Percentiles rank a stretch among this genome's conserved stretches.
phyloP scores from a whole-genome alignment of 2,329 filamentous ascomycete genomes.

The Aspergillus japonicus region DNA sequence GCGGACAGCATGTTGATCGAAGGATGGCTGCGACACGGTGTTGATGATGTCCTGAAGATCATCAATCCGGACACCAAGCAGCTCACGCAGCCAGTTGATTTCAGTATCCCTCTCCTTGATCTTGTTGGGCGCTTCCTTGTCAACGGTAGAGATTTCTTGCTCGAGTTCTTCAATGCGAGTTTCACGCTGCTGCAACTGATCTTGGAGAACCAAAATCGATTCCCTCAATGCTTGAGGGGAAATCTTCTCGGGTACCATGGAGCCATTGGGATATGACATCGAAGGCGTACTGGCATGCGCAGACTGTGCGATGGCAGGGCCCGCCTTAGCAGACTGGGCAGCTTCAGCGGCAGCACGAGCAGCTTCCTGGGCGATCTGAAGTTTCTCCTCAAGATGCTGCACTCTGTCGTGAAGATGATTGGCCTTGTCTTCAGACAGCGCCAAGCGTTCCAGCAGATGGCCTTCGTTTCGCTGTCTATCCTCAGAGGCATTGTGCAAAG shows the following conservation, averaged over 20 bases:
- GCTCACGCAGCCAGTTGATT: constrained; percentile 90
- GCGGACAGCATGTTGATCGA: constrained; percentile 75
- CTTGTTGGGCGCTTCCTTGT: constrained; percentile 76
- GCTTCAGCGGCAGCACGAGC: constrained; percentile 79
- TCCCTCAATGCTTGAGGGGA: constrained; percentile 93
- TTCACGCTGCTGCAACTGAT: constrained; percentile 93
- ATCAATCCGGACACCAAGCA: constrained; percentile 83
- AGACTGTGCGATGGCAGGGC: constrained; percentile 35
- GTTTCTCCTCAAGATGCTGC: constrained; percentile 79
- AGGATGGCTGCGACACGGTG: constrained; percentile 70
- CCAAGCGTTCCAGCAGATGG: constrained; percentile 76
- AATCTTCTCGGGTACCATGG: constrained; percentile 73
- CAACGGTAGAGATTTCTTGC: constrained; percentile 64
- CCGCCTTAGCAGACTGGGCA: constrained; percentile 59
- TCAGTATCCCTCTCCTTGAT: constrained; percentile 91
- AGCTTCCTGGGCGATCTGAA: constrained; percentile 85
- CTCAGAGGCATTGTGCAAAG: constrained; percentile 70
- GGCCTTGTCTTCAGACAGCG: constrained; percentile 78
- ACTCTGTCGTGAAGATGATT: constrained; percentile 85
- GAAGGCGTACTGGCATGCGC: constrained; percentile 50
- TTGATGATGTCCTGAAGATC: constrained; percentile 91
- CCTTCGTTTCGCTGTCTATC: constrained; percentile 78
- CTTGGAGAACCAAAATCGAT: constrained; percentile 93
- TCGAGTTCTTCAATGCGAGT: constrained; percentile 85
- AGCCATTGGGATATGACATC: constrained; percentile 42